A percentile compares a stretch with the other conserved stretches of the same genome.
These are phyloP conservation scores for Lepidopterella palustris DNA, from an alignment of 495 filamentous ascomycete genomes.

Conservation along the genomic window DNA sequence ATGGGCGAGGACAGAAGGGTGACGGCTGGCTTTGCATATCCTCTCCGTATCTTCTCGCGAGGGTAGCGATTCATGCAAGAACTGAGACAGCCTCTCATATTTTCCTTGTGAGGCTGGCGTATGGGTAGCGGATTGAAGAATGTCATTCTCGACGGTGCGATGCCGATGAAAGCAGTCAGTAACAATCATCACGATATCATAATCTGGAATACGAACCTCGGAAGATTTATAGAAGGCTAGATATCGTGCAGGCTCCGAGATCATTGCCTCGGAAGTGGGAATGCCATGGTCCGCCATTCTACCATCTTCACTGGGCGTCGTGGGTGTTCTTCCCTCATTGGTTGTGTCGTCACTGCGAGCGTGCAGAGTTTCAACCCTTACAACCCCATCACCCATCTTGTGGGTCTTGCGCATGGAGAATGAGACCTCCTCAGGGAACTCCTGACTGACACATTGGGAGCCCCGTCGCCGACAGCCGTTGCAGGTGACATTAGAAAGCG, in stretches of 20 bases:
- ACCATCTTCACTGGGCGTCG: not conserved
- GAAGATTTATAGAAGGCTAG: slow-evolving; percentile 5
- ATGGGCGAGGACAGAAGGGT: slow-evolving; percentile 11
- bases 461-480: slow-evolving; percentile 8
- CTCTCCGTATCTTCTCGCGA: slow-evolving; percentile 13
- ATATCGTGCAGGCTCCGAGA: not conserved
- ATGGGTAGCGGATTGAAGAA: not conserved
- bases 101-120: not conserved
- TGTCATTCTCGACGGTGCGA: not conserved
- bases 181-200: not conserved
- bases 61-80: slow-evolving; percentile 16
- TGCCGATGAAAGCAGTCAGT: not conserved
- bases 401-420: no score
- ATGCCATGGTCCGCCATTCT: slow-evolving; percentile 5
- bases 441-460: slow-evolving; percentile 14
- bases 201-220: not conserved
- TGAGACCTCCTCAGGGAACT: slow-evolving; percentile 10
- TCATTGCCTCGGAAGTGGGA: slow-evolving; percentile 8
- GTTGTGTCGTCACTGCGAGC: not conserved
- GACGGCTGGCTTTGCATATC: slow-evolving; percentile 11
- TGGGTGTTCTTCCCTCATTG: slow-evolving; percentile 1
- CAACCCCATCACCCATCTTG: not conserved
- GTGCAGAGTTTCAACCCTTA: not conserved
- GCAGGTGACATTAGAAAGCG: not conserved
- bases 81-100: slow-evolving; percentile 9